phyloP scores from a whole-genome alignment of 371 early-diverging fungal species.

The Syncephalastrum monosporum region DNA sequence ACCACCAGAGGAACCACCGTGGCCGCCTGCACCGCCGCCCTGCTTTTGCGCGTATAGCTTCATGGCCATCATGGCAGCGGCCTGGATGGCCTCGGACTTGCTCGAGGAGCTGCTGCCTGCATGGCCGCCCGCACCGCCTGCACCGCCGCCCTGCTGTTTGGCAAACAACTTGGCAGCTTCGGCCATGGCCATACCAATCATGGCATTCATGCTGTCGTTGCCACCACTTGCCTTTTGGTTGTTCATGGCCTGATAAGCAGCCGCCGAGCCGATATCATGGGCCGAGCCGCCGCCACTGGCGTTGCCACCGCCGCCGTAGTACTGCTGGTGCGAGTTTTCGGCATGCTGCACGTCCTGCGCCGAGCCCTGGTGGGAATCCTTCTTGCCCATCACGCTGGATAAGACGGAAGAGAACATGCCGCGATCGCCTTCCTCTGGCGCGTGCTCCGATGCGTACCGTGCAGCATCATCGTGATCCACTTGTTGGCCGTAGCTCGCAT shows the following conservation, averaged over 20 bases:
- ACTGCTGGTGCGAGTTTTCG: constrained; percentile 25
- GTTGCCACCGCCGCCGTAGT: constrained; percentile 16
- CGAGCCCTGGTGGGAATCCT: constrained; percentile 16
- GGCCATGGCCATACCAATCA: constrained; percentile 54
- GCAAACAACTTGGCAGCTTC: constrained; percentile 48
- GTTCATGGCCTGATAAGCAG: constrained; percentile 49
- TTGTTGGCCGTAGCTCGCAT: not conserved
- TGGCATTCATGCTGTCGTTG: constrained; percentile 37
- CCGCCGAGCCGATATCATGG: constrained; percentile 51
- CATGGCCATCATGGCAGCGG: constrained; percentile 35
- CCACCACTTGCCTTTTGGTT: constrained; percentile 23
- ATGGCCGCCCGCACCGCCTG: constrained; percentile 6
- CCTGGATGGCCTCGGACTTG: constrained; percentile 40
- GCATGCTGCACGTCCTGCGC: constrained; percentile 32
- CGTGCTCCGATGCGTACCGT: constrained; percentile 17
- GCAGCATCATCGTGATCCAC: constrained; percentile 13
- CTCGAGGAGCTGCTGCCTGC: constrained; percentile 14
- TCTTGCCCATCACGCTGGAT: constrained; percentile 23
- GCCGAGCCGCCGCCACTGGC: constrained; percentile 20
- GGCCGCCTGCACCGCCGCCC: constrained; percentile 16
- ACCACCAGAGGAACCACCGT: constrained; percentile 19
- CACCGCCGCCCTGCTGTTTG: constrained; percentile 21
- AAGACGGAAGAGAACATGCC: constrained; percentile 21
- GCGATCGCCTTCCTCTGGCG: constrained; percentile 20
- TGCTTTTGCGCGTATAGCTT: constrained; percentile 51